A percentile compares a stretch with the other conserved stretches of the same genome.
Conservation (phyloP, 768 basidiomycete genomes). For the Termitomyces sp. region DNA sequence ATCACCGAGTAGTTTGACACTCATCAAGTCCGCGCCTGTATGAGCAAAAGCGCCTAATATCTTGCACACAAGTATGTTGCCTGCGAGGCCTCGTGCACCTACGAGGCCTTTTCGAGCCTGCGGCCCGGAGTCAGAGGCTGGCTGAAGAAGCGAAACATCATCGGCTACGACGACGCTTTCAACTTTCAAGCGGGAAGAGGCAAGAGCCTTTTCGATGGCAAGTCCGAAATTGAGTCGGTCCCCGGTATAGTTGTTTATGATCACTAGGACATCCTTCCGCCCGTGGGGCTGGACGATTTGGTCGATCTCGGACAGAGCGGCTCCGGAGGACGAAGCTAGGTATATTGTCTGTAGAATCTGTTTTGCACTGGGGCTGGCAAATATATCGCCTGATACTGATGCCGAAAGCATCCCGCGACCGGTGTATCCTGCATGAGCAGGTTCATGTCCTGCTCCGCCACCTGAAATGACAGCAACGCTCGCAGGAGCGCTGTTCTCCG, state of each 20-base stretch:
- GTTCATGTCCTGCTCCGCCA: conserved; percentile 56
- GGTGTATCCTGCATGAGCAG: conserved; percentile 53
- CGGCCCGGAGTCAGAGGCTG: conserved; percentile 9
- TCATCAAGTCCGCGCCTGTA: conserved; percentile 27
- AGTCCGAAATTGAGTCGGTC: conserved; percentile 58
- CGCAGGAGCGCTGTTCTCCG: not conserved
- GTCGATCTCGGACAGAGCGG: not conserved
- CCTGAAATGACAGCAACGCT: conserved; percentile 41
- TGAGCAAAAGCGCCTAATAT: conserved; percentile 47
- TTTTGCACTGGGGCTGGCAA: conserved; percentile 57
- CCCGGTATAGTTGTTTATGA: conserved; percentile 48
- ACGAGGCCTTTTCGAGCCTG: conserved; percentile 26
- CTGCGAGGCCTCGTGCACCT: conserved; percentile 44
- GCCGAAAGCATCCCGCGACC: conserved; percentile 53
- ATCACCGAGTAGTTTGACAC: conserved; percentile 29
- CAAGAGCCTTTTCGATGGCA: conserved; percentile 46
- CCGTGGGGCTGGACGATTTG: not conserved
- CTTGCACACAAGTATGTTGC: conserved; percentile 50
- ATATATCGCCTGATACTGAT: conserved; percentile 56
- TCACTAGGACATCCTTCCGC: conserved; percentile 29
- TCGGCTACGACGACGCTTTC: conserved; percentile 49
- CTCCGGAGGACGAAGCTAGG: conserved; percentile 33
- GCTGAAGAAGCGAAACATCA: conserved; percentile 42
- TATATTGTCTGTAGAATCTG: conserved; percentile 48
- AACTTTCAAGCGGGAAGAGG: conserved; percentile 26